Conservation (phyloP, 139 green algal genomes). For the Chlorella ohadii region DNA sequence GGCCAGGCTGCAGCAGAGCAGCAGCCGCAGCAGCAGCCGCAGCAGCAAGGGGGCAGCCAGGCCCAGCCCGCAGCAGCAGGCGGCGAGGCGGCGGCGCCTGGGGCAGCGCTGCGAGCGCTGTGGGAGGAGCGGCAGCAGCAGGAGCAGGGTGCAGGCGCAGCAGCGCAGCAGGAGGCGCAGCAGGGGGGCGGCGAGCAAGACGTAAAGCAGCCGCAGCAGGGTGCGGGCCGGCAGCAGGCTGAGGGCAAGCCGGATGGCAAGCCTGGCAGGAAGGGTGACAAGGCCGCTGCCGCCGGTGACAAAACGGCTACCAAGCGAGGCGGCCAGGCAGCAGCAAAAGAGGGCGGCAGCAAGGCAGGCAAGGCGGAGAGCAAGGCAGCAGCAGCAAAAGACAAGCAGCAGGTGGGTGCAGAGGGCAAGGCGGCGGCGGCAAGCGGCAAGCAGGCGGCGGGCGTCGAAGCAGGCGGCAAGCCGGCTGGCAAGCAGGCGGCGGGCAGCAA, state of each 20-base stretch:
- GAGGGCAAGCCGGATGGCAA: background rate
- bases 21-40: background rate
- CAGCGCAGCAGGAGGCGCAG: background rate
- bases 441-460: background rate
- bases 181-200: background rate
- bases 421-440: background rate
- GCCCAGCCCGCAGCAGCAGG: background rate
- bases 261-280: too few relatives aligned
- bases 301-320: too few relatives aligned
- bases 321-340: too few relatives aligned
- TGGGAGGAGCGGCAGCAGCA: slow-evolving; percentile 1
- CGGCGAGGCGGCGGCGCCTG: background rate
- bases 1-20: background rate
- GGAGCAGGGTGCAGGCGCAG: background rate
- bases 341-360: too few relatives aligned
- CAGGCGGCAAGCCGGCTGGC: background rate
- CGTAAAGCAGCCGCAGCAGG: background rate
- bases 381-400: background rate
- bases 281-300: too few relatives aligned
- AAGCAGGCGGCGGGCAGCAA: too few relatives aligned
- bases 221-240: background rate
- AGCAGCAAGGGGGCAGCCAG: background rate
- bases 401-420: background rate
- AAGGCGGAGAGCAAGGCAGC: too few relatives aligned
- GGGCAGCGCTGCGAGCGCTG: background rate